phyloP scores from a whole-genome alignment of 2,329 filamentous ascomycete species.

The Penicillium sp. region DNA sequence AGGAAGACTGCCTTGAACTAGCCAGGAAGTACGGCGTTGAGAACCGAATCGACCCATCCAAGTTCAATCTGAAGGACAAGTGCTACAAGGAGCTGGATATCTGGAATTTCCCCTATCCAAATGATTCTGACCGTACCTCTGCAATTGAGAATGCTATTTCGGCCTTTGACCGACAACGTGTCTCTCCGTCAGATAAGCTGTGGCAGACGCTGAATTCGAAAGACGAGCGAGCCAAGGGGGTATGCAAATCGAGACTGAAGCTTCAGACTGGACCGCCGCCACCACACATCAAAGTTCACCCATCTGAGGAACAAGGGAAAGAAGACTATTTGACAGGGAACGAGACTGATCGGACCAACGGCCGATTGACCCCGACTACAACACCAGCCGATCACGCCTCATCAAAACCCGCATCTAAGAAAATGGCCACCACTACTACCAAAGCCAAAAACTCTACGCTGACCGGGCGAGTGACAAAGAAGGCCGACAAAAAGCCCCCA shows the following conservation, averaged over 20 bases:
- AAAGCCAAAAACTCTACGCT: constrained; percentile 48
- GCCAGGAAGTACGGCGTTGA: constrained; percentile 52
- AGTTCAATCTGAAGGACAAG: constrained; percentile 56
- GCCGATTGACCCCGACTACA: constrained; percentile 25
- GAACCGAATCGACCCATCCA: constrained; percentile 45
- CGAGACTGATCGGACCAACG: constrained; percentile 33
- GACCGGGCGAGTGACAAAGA: constrained; percentile 43
- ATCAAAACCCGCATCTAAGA: constrained; percentile 28
- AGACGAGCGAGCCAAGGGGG: constrained; percentile 60
- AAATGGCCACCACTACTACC: constrained; percentile 29
- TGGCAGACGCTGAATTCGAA: constrained; percentile 61
- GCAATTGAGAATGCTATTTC: constrained; percentile 61
- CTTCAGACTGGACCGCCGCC: constrained; percentile 40
- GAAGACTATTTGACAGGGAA: constrained; percentile 33
- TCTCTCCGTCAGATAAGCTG: constrained; percentile 56
- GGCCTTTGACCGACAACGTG: constrained; percentile 59
- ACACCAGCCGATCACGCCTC: constrained; percentile 23
- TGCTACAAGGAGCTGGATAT: constrained; percentile 59
- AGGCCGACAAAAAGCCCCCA: constrained; percentile 38
- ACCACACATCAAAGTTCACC: constrained; percentile 35
- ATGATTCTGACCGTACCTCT: constrained; percentile 52
- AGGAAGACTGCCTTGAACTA: constrained; percentile 46
- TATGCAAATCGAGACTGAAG: constrained; percentile 56
- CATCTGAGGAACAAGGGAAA: constrained; percentile 30
- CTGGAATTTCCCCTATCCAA: constrained; percentile 58